Evolutionary conservation across 2,329 filamentous ascomycete genomes (phyloP), one percentile per base, ranked within the genome.

Genomic region (Colletotrichum cordylinicola): DNA sequence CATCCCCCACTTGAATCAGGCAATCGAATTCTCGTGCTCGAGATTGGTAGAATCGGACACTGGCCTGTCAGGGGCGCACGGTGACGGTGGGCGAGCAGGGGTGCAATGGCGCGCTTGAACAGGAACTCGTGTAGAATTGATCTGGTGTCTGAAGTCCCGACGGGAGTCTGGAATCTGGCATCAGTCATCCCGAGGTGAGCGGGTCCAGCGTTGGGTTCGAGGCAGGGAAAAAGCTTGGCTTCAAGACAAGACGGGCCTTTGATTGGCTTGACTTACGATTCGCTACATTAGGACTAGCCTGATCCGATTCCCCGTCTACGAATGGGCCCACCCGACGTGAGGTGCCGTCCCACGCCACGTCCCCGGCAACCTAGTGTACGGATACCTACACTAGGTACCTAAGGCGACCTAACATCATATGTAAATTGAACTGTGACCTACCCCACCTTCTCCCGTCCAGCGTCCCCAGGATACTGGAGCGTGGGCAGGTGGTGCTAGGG

Each of bases 231-330:
- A 70, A 70, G 72, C 67, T 74, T 74, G 60, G 67, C 43, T 33
- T n/a, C 27, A 21, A 35, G 16, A 33, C 24, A 24, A 31, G 18
- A 8, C 21, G 16, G 8, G 8, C 33, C 37, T n/a, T 8, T 62
- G 37, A 75, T 72, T 75, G 68, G 72, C 43, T 58, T 8, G 24
- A 13, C 18, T 67, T 75, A 75, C 72, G 72, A 72, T 48, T 35
- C 24, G 16, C 69, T 43, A 31, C 6, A 18, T 67, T 72, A 12
- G 55, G 72, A 29, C 52, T 75, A 61, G 68, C 31, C 37, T n/a
- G 18, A 24, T 18, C 35, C 37, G 12, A 27, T 58, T 43, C 48
- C 48, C 72, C 60, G 67, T 58, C 35, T 29, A 31, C 27, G 31
- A 27, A 21, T 39, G 43, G 43, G 10, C 10, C 43, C 43, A 48